Conservation (phyloP, 1,284 basidiomycete genomes). For the Cutaneotrichosporon curvatum region DNA sequence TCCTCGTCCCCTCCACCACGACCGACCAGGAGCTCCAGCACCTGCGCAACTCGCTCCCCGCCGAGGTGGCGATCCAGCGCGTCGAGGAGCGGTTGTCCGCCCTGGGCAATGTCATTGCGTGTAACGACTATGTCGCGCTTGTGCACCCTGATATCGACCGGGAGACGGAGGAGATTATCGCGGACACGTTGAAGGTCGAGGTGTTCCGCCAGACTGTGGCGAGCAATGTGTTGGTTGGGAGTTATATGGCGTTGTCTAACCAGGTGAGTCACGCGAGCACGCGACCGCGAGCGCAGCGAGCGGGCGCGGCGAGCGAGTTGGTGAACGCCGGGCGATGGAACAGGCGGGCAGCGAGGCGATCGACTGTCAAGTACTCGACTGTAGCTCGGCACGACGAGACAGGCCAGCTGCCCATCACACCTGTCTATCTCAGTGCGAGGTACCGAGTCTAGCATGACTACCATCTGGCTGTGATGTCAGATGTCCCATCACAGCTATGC, state of each 20-base stretch:
- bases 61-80: constrained; percentile 83
- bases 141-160: constrained; percentile 96
- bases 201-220: constrained; percentile 98
- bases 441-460: too few species aligned
- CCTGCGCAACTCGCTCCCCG: constrained; percentile 91
- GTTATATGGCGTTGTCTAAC: constrained; percentile 90
- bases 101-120: constrained; percentile 95
- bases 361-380: too few species aligned
- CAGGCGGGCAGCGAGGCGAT: too few species aligned
- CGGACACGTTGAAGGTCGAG: constrained; percentile 97
- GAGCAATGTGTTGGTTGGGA: constrained; percentile 92
- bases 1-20: constrained; percentile 90
- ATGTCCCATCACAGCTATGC: too few species aligned
- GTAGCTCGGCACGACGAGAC: too few species aligned
- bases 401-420: too few species aligned
- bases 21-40: constrained; percentile 99
- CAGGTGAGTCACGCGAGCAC: constrained; percentile 31
- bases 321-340: too few species aligned
- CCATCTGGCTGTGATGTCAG: too few species aligned
- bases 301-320: too few species aligned
- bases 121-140: constrained; percentile 94
- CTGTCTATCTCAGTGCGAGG: too few species aligned
- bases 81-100: constrained; percentile 95
- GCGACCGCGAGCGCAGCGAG: background rate
- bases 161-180: constrained; percentile 99